A percentile compares a stretch with the other conserved stretches of the same genome.
Evolutionary conservation across 2,329 filamentous ascomycete species (phyloP).

Genomic region (Cryphonectria parasitica): DNA sequence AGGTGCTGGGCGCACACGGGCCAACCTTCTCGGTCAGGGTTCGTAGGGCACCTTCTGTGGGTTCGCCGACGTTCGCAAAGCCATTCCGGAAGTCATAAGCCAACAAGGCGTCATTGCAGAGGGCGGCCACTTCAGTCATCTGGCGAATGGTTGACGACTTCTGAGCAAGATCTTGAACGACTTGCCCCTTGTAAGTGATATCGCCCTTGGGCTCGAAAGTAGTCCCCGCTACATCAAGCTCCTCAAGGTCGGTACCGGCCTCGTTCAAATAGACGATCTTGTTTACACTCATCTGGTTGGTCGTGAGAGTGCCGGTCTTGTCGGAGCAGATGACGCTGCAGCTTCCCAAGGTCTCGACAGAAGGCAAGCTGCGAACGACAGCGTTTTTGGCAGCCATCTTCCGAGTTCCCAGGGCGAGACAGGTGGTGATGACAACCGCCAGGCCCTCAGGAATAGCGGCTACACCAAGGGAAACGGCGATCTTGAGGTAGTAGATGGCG

Average conservation of each 20-base stretch:
- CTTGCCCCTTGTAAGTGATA: constrained; percentile 70
- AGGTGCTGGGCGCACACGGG: constrained; percentile 66
- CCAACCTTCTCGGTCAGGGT: constrained; percentile 94
- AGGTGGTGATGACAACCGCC: constrained; percentile 98
- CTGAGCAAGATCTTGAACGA: constrained; percentile 68
- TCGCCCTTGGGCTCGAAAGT: constrained; percentile 86
- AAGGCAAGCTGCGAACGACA: constrained; percentile 92
- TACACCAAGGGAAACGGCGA: constrained; percentile 96
- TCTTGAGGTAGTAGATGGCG: constrained; percentile 99
- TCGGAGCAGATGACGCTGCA: constrained; percentile 99
- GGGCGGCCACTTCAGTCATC: constrained; percentile 70
- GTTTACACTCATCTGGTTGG: constrained; percentile 99
- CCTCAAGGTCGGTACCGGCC: constrained; percentile 74
- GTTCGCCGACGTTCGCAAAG: constrained; percentile 87
- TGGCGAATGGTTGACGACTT: constrained; percentile 78
- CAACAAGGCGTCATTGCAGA: constrained; percentile 89
- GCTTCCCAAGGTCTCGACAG: constrained; percentile 96
- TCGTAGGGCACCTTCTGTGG: constrained; percentile 90
- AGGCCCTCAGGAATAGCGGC: constrained; percentile 97
- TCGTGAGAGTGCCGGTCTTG: constrained; percentile 97
- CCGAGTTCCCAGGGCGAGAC: constrained; percentile 89
- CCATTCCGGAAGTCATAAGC: constrained; percentile 78
- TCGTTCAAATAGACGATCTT: constrained; percentile 85
- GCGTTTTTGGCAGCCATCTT: constrained; percentile 99
- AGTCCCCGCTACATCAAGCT: constrained; percentile 88